Evolutionary conservation across 495 filamentous ascomycete species (phyloP).

Genomic region (Talaromyces wortmannii): DNA sequence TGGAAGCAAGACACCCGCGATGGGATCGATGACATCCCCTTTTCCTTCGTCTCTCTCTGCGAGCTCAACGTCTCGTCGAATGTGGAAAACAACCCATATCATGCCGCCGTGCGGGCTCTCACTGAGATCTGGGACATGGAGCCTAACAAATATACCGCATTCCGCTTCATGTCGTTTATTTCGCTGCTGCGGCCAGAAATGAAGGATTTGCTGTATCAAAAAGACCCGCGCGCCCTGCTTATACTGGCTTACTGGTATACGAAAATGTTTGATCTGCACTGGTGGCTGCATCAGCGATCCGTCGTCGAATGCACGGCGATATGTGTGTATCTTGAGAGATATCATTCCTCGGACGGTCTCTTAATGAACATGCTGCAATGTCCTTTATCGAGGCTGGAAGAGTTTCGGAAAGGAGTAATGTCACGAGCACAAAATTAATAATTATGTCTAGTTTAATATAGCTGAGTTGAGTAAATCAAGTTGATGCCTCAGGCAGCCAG

Average conservation of each 20-base stretch:
- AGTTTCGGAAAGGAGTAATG: not conserved
- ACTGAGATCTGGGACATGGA: not conserved
- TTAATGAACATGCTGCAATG: not conserved
- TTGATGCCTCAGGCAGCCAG: too few relatives aligned
- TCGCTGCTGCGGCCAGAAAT: not conserved
- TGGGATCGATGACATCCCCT: not conserved
- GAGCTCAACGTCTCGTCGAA: not conserved
- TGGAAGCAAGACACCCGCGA: not conserved
- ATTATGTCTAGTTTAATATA: too few relatives aligned
- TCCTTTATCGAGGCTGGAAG: not conserved
- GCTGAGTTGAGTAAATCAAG: too few relatives aligned
- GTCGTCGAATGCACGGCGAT: constrained; percentile 30
- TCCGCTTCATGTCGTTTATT: not conserved
- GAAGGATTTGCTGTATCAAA: constrained; percentile 14
- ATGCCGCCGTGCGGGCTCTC: not conserved
- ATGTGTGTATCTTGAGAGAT: constrained; percentile 23
- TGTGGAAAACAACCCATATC: not conserved
- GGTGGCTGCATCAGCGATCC: constrained; percentile 26
- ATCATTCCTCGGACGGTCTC: not conserved
- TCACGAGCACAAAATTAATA: too few relatives aligned
- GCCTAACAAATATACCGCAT: not conserved
- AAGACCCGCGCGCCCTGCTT: constrained; percentile 29
- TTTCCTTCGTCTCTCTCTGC: not conserved
- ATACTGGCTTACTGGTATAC: constrained; percentile 32
- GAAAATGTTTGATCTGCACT: constrained; percentile 14